Conservation (phyloP, 805 yeast species). For the Scheffersomyces lignosus region DNA sequence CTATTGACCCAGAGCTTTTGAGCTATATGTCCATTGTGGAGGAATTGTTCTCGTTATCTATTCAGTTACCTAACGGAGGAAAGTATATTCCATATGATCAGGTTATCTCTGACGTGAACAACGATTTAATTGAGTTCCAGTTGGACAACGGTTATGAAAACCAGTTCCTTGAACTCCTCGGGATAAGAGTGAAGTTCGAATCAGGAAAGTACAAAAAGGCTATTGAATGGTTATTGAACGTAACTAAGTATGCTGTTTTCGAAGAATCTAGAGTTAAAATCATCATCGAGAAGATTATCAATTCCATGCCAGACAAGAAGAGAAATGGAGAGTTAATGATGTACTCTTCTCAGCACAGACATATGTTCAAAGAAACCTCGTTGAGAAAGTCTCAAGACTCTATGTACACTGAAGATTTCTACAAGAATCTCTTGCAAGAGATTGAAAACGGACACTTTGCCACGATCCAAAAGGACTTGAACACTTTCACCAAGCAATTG, state of each 20-base stretch:
- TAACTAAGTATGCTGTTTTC: slow-evolving; percentile 65
- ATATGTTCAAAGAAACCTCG: slow-evolving; percentile 58
- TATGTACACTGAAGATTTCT: slow-evolving; percentile 59
- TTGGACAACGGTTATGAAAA: slow-evolving; percentile 59
- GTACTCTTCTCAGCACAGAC: slow-evolving; percentile 57
- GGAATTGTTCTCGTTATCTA: slow-evolving; percentile 72
- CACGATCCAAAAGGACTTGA: slow-evolving; percentile 49
- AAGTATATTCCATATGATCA: slow-evolving; percentile 62
- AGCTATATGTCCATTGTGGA: slow-evolving; percentile 64
- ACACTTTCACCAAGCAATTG: slow-evolving; percentile 49
- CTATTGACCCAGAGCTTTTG: slow-evolving; percentile 51
- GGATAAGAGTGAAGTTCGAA: slow-evolving; percentile 61
- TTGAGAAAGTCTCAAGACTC: slow-evolving; percentile 65
- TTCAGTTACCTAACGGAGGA: slow-evolving; percentile 67
- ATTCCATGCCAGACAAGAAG: slow-evolving; percentile 60
- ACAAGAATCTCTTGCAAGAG: slow-evolving; percentile 42
- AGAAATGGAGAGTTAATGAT: slow-evolving; percentile 66
- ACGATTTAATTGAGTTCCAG: slow-evolving; percentile 65
- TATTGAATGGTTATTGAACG: slow-evolving; percentile 72
- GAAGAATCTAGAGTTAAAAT: slow-evolving; percentile 72
- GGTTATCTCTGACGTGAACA: slow-evolving; percentile 70
- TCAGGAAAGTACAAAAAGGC: slow-evolving; percentile 63
- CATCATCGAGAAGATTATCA: slow-evolving; percentile 59
- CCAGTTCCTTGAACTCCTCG: slow-evolving; percentile 64
- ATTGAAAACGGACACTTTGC: slow-evolving; percentile 56